These are phyloP conservation scores for Venturia oleaginea DNA, from an alignment of 2,329 filamentous ascomycete genomes.

Conservation along the genomic window DNA sequence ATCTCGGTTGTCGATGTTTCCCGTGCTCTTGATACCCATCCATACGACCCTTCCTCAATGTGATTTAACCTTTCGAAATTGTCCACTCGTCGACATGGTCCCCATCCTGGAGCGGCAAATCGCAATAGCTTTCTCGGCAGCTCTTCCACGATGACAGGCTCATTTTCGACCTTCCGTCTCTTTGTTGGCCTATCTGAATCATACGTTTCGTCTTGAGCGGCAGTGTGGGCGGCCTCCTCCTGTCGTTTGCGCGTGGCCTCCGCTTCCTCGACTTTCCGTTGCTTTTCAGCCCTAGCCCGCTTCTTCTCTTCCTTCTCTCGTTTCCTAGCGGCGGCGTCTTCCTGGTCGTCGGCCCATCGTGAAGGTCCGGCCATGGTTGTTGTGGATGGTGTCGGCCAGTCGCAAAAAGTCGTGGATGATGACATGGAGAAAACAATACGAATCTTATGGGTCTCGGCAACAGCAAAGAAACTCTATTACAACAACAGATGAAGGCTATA, in stretches of 20 bases:
- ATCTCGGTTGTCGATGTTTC: slow-evolving; percentile 66
- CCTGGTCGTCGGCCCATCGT: slow-evolving; percentile 81
- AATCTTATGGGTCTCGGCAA: background rate
- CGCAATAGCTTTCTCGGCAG: slow-evolving; percentile 54
- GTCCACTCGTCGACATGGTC: slow-evolving; percentile 66
- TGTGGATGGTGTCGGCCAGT: slow-evolving; percentile 27
- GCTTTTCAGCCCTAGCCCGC: slow-evolving; percentile 72
- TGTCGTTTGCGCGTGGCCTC: slow-evolving; percentile 26
- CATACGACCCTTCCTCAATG: slow-evolving; percentile 96
- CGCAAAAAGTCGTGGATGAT: background rate
- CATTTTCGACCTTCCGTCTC: slow-evolving; percentile 14
- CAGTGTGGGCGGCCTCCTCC: slow-evolving; percentile 25
- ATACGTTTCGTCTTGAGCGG: slow-evolving; percentile 19
- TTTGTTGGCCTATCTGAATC: slow-evolving; percentile 3
- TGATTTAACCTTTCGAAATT: slow-evolving; percentile 90
- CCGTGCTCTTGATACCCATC: slow-evolving; percentile 79
- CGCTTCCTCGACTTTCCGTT: slow-evolving; percentile 54
- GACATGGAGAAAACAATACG: background rate
- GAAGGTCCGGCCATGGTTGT: slow-evolving; percentile 53
- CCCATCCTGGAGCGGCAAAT: slow-evolving; percentile 61
- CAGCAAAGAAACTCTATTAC: background rate
- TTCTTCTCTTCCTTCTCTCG: slow-evolving; percentile 85
- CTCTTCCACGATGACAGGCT: slow-evolving; percentile 18
- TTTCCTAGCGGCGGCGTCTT: slow-evolving; percentile 61
- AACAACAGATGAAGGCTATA: background rate